Evolutionary conservation across 164 flowering plant species (phyloP).

Genomic region (Brasenia schreberi): DNA sequence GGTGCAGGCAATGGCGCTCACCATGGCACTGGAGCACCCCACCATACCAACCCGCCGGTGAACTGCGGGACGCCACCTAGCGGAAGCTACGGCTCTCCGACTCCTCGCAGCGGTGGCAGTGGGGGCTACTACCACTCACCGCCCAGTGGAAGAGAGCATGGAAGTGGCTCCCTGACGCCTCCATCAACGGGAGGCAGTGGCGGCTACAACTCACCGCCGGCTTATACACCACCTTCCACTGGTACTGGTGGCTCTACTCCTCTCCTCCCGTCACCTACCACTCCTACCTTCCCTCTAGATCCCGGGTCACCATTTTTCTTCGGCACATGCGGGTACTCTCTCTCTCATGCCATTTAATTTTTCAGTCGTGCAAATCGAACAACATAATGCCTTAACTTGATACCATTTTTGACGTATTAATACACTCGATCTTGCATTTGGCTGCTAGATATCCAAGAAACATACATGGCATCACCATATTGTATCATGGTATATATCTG

Average conservation of each 20-base stretch:
- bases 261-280: constrained; percentile 4
- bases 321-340: constrained; percentile 76
- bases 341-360: neutral
- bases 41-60: neutral
- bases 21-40: neutral
- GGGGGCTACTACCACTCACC: constrained; percentile 13
- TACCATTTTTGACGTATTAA: no score
- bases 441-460: no score
- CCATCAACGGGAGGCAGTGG: constrained; percentile 11
- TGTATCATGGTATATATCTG: no score
- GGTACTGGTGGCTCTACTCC: constrained; percentile 7
- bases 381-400: no score
- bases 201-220: constrained; percentile 25
- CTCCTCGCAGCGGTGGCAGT: constrained; percentile 3
- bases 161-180: constrained; percentile 10
- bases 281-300: constrained; percentile 16
- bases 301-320: constrained; percentile 26
- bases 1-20: neutral
- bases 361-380: no score
- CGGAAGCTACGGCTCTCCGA: neutral
- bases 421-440: no score
- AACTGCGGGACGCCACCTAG: neutral
- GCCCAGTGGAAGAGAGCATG: constrained; percentile 2
- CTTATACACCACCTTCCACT: constrained; percentile 14
- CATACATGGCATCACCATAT: no score